Percentiles rank a stretch among this genome's conserved stretches.
These are phyloP conservation scores for Candida suzukii DNA, from an alignment of 805 yeast species.

Conservation along the genomic window DNA sequence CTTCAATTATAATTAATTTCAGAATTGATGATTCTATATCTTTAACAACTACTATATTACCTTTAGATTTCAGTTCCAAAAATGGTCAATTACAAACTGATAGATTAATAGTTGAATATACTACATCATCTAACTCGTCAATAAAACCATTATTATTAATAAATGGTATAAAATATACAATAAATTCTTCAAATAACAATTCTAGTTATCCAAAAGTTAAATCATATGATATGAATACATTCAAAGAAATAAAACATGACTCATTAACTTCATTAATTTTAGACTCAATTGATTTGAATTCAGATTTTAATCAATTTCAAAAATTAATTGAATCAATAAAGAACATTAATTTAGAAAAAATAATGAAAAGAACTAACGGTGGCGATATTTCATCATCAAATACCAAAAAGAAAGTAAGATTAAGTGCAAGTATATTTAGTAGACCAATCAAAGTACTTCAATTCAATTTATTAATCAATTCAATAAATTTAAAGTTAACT, in stretches of 20 bases:
- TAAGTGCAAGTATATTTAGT: not conserved
- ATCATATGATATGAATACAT: conserved; percentile 18
- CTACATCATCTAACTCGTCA: not conserved
- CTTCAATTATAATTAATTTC: conserved; percentile 25
- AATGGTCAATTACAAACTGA: conserved; percentile 27
- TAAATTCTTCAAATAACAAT: no score
- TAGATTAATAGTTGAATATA: conserved; percentile 21
- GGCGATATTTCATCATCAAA: not conserved
- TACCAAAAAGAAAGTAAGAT: not conserved
- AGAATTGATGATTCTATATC: conserved; percentile 11
- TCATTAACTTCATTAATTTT: conserved; percentile 12
- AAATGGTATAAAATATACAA: conserved; percentile 14
- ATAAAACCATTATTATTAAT: conserved; percentile 13
- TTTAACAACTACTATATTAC: conserved; percentile 29
- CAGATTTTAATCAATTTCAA: conserved; percentile 22
- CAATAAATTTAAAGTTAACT: conserved; percentile 2
- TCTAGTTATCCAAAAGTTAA: no score
- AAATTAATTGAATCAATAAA: conserved; percentile 12
- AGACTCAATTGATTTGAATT: conserved; percentile 21
- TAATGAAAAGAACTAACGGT: not conserved
- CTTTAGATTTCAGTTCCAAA: conserved; percentile 35
- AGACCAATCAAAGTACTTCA: not conserved
- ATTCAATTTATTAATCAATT: not conserved
- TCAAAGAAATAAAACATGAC: conserved; percentile 4
- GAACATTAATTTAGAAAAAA: not conserved